These are phyloP conservation scores for Cladophialophora yegresii DNA, from an alignment of 2,329 filamentous ascomycete genomes.

Conservation along the genomic window DNA sequence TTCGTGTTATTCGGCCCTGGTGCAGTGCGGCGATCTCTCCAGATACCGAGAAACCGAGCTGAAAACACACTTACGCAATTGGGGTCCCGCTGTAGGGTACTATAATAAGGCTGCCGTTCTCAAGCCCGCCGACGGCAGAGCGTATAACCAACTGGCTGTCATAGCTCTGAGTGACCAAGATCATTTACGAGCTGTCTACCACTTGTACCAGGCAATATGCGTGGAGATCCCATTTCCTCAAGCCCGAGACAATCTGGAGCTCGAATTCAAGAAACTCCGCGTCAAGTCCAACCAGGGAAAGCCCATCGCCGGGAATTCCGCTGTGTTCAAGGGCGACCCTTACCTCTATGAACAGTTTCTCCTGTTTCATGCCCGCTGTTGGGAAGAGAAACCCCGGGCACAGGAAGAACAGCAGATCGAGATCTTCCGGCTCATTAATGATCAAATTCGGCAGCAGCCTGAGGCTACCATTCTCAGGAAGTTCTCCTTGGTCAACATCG, in stretches of 20 bases:
- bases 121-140: constrained; percentile 74
- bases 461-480: constrained; percentile 70
- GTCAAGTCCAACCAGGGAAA: constrained; percentile 59
- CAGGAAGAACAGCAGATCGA: constrained; percentile 83
- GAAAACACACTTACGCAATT: constrained; percentile 71
- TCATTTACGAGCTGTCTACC: constrained; percentile 82
- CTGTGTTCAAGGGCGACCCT: constrained; percentile 40
- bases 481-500: constrained; percentile 81
- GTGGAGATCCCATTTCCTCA: constrained; percentile 73
- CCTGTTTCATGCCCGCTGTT: constrained; percentile 25
- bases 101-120: constrained; percentile 80
- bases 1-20: constrained; percentile 79
- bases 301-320: constrained; percentile 42
- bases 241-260: constrained; percentile 73
- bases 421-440: constrained; percentile 74
- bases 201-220: constrained; percentile 80
- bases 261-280: constrained; percentile 71
- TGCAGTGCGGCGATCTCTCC: constrained; percentile 85
- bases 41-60: constrained; percentile 78
- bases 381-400: constrained; percentile 4
- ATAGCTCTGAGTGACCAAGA: constrained; percentile 75
- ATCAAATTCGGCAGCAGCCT: constrained; percentile 69
- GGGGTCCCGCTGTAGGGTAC: constrained; percentile 77
- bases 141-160: constrained; percentile 88
- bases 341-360: constrained; percentile 41